Percentiles rank a stretch among this genome's conserved stretches.
These are phyloP conservation scores for Talaromyces sp. DNA, from an alignment of 2,329 filamentous ascomycete species.

Conservation along the genomic window DNA sequence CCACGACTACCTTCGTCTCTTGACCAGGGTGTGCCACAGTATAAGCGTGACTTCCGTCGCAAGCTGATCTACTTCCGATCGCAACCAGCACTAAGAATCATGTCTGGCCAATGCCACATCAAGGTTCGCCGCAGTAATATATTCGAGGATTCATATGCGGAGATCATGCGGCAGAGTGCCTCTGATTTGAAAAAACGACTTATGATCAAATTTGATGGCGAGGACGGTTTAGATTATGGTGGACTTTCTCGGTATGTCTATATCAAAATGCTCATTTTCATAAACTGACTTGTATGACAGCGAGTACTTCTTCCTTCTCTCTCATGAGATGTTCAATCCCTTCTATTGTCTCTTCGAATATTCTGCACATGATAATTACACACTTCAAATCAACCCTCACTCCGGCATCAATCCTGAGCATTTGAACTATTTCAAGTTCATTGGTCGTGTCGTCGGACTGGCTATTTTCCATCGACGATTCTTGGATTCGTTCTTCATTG, in stretches of 20 bases:
- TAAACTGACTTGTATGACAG: conserved; percentile 37
- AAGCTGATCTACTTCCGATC: conserved; percentile 99
- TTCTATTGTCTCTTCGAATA: conserved; percentile 99
- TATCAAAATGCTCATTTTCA: neutral
- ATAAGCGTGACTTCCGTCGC: conserved; percentile 96
- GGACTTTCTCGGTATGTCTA: conserved; percentile 69
- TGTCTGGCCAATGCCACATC: conserved; percentile 95
- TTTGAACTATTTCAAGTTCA: conserved; percentile 99
- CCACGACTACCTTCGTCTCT: conserved; percentile 89
- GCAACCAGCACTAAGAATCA: conserved; percentile 89
- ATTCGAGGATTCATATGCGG: conserved; percentile 97
- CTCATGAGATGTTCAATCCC: conserved; percentile 99
- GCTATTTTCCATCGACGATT: conserved; percentile 98
- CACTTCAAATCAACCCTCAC: conserved; percentile 97
- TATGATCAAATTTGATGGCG: conserved; percentile 99
- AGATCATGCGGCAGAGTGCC: conserved; percentile 94
- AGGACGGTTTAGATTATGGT: conserved; percentile 96
- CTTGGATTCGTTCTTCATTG: conserved; percentile 98
- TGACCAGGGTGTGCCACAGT: conserved; percentile 97
- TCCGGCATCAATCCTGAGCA: conserved; percentile 99
- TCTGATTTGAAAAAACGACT: conserved; percentile 95
- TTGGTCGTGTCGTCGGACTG: conserved; percentile 90
- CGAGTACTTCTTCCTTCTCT: conserved; percentile 99
- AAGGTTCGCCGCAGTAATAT: conserved; percentile 96
- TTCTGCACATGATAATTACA: conserved; percentile 99